Conservation (phyloP, 371 early-diverging fungal genomes). For the Rhizomucor pusillus region DNA sequence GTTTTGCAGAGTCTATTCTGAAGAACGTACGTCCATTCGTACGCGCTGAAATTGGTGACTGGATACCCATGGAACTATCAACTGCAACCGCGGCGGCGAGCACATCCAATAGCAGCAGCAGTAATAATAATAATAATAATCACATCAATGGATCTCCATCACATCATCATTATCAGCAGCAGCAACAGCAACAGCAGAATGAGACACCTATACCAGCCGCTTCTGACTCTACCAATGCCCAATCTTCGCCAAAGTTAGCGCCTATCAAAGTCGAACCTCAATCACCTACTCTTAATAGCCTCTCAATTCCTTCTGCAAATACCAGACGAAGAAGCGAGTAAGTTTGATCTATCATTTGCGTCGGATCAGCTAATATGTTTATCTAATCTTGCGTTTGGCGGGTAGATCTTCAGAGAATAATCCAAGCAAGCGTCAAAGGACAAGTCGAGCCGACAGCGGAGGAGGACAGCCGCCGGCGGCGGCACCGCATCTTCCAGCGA, state of each 20-base stretch:
- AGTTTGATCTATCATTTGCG: background rate
- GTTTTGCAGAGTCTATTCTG: constrained; percentile 33
- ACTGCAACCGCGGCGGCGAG: background rate
- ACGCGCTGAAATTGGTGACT: constrained; percentile 8
- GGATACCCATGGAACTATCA: constrained; percentile 10
- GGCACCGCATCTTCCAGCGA: background rate
- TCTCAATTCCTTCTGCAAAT: constrained; percentile 7
- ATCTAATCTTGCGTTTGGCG: background rate
- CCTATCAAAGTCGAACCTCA: too few species aligned
- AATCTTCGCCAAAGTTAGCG: too few species aligned
- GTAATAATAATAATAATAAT: background rate
- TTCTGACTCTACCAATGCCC: background rate
- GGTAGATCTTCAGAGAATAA: constrained; percentile 12
- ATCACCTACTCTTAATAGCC: too few species aligned
- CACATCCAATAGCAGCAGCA: background rate
- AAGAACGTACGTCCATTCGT: constrained; percentile 21
- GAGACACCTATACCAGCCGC: constrained; percentile 10
- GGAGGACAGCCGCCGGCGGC: constrained; percentile 3
- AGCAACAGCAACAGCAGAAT: constrained; percentile 9
- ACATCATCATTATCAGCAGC: constrained; percentile 26
- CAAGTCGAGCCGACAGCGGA: background rate
- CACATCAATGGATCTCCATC: background rate
- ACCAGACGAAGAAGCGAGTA: constrained; percentile 30
- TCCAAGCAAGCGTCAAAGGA: constrained; percentile 9
- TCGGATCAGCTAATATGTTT: background rate